A percentile compares a stretch with the other conserved stretches of the same genome.
Evolutionary conservation across 2,329 filamentous ascomycete species (phyloP).

Genomic region (Talaromyces atroroseus): DNA sequence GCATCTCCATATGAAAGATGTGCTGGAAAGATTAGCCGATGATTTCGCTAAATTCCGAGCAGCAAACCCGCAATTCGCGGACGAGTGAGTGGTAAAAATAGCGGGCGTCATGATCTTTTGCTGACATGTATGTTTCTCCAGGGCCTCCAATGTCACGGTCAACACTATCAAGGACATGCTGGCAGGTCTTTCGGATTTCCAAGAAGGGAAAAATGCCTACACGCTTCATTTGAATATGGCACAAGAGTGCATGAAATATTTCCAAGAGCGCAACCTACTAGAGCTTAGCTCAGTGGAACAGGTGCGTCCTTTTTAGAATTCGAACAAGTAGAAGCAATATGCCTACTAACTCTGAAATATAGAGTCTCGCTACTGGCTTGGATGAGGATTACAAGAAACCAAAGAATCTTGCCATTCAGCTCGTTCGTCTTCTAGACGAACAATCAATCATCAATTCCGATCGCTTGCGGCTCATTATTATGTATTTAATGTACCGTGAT

Average conservation of each 20-base stretch:
- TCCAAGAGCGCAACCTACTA: slow-evolving; percentile 75
- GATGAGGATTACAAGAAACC: slow-evolving; percentile 90
- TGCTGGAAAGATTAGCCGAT: slow-evolving; percentile 83
- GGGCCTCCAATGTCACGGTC: slow-evolving; percentile 65
- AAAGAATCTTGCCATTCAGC: slow-evolving; percentile 78
- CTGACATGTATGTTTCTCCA: slow-evolving; percentile 31
- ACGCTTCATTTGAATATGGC: slow-evolving; percentile 95
- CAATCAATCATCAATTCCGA: slow-evolving; percentile 66
- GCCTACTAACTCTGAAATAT: slow-evolving; percentile 2
- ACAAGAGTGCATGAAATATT: slow-evolving; percentile 92
- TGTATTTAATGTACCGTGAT: slow-evolving; percentile 81
- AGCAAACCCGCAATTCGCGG: slow-evolving; percentile 87
- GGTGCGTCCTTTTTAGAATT: slow-evolving; percentile 29
- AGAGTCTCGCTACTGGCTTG: slow-evolving; percentile 79
- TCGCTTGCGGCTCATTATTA: slow-evolving; percentile 74
- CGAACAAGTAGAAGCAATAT: neutral
- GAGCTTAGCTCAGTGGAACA: slow-evolving; percentile 88
- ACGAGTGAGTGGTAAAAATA: slow-evolving; percentile 43
- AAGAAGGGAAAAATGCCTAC: slow-evolving; percentile 92
- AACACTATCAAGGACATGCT: slow-evolving; percentile 97
- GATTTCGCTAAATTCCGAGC: slow-evolving; percentile 91
- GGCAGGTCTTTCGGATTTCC: slow-evolving; percentile 87
- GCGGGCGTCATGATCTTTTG: neutral
- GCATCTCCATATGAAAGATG: slow-evolving; percentile 96
- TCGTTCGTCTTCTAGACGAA: slow-evolving; percentile 85